Evolutionary conservation across 805 yeast genomes (phyloP).

Genomic region (Scheffersomyces ergatensis): DNA sequence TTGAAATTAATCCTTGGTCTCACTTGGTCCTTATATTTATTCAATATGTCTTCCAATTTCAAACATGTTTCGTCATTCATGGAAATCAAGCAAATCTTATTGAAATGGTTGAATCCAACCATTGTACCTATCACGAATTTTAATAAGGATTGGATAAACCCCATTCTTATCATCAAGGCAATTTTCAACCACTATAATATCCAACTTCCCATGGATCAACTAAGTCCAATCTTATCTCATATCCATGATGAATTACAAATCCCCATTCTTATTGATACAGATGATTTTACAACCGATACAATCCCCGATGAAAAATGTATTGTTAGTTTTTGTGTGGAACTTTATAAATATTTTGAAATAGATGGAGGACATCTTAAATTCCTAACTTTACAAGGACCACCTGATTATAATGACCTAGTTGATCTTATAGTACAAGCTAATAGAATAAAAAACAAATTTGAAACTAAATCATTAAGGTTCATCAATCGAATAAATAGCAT

Average conservation of each 20-base stretch:
- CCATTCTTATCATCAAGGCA: constrained; percentile 43
- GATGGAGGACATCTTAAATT: neutral
- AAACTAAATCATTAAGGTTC: constrained; percentile 27
- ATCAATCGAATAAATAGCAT: constrained; percentile 19
- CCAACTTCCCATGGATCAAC: constrained; percentile 20
- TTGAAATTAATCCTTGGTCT: constrained; percentile 46
- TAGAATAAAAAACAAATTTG: constrained; percentile 26
- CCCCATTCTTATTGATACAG: constrained; percentile 51
- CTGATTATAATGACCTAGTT: constrained; percentile 5
- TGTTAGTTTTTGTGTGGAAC: constrained; percentile 56
- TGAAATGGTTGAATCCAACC: constrained; percentile 55
- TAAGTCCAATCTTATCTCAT: constrained; percentile 33
- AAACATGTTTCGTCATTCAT: constrained; percentile 22
- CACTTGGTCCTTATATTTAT: constrained; percentile 47
- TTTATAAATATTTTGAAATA: constrained; percentile 46
- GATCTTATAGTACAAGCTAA: constrained; percentile 11
- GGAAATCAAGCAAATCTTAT: constrained; percentile 29
- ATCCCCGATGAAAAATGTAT: constrained; percentile 62
- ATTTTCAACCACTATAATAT: constrained; percentile 30
- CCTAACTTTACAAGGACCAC: neutral
- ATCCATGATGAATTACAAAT: constrained; percentile 48
- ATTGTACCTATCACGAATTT: constrained; percentile 43
- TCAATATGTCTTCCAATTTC: constrained; percentile 30
- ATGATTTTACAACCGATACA: constrained; percentile 43
- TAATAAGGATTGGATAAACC: constrained; percentile 55